Conservation (phyloP, 192 early-diverging fungal genomes). For the Rhizophagus sp. region DNA sequence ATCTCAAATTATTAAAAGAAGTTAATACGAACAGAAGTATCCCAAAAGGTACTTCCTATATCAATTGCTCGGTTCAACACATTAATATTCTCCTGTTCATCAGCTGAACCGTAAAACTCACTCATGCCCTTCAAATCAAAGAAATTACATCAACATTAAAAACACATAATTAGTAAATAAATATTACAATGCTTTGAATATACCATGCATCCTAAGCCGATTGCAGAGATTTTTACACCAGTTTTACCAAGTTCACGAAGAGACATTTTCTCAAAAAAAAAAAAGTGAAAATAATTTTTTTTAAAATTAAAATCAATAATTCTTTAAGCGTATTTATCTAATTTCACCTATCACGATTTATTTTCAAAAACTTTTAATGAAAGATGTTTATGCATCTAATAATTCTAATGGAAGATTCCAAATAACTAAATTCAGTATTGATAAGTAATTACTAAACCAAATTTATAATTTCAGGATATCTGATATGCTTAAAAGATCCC, state of each 20-base stretch:
- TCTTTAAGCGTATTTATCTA: too few relatives aligned
- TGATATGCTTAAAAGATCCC: too few relatives aligned
- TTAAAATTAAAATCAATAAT: too few relatives aligned
- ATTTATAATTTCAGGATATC: too few relatives aligned
- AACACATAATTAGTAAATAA: not conserved
- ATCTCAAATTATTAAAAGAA: too few relatives aligned
- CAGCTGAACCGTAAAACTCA: slow-evolving; percentile 37
- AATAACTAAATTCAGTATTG: too few relatives aligned
- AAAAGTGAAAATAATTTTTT: too few relatives aligned
- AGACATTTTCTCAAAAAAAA: not conserved
- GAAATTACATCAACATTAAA: not conserved
- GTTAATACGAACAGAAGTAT: slow-evolving; percentile 39
- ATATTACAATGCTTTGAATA: not conserved
- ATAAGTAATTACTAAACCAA: too few relatives aligned
- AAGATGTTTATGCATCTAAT: too few relatives aligned
- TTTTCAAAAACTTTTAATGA: too few relatives aligned
- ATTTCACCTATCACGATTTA: too few relatives aligned
- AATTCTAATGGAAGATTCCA: too few relatives aligned
- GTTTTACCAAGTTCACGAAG: slow-evolving; percentile 35
- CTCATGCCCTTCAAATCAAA: slow-evolving; percentile 32
- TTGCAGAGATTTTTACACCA: slow-evolving; percentile 35
- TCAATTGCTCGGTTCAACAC: slow-evolving; percentile 45
- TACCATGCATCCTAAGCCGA: slow-evolving; percentile 50
- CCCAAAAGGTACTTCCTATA: slow-evolving; percentile 56
- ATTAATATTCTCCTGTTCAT: slow-evolving; percentile 35